phyloP scores from a whole-genome alignment of 1,284 basidiomycete genomes.

The Boletellus dicymbophilus region DNA sequence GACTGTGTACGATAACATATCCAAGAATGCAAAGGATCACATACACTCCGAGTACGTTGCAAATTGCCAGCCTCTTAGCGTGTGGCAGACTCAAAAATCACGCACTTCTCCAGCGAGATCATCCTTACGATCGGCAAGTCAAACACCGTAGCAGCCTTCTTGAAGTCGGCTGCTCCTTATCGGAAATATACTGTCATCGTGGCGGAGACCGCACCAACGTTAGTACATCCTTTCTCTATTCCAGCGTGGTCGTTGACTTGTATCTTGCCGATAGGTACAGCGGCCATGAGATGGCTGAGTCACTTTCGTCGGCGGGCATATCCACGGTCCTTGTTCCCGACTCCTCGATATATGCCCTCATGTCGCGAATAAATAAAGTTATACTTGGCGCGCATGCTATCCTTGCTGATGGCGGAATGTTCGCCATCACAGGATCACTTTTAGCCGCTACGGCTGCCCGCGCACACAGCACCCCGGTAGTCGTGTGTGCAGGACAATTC shows the following conservation, averaged over 20 bases:
- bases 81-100: not conserved
- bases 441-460: slow-evolving; percentile 89
- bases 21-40: slow-evolving; percentile 94
- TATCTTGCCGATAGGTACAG: slow-evolving; percentile 56
- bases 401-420: slow-evolving; percentile 95
- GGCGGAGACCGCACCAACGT: slow-evolving; percentile 93
- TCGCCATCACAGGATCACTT: slow-evolving; percentile 84
- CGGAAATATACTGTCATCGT: slow-evolving; percentile 97
- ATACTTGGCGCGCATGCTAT: slow-evolving; percentile 93
- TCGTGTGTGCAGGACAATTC: slow-evolving; percentile 94
- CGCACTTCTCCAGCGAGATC: slow-evolving; percentile 78
- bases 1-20: slow-evolving; percentile 93
- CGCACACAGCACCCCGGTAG: slow-evolving; percentile 90
- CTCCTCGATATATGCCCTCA: slow-evolving; percentile 91
- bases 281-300: slow-evolving; percentile 84
- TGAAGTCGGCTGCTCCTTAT: slow-evolving; percentile 88
- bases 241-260: not conserved
- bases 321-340: slow-evolving; percentile 96
- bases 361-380: slow-evolving; percentile 97
- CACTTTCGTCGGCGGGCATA: slow-evolving; percentile 78
- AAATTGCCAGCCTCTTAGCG: slow-evolving; percentile 1
- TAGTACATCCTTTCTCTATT: slow-evolving; percentile 30
- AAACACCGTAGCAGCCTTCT: slow-evolving; percentile 91
- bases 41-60: slow-evolving; percentile 89
- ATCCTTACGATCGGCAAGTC: slow-evolving; percentile 96